These are phyloP conservation scores for Penicillium steckii DNA, from an alignment of 495 filamentous ascomycete genomes.

Conservation along the genomic window DNA sequence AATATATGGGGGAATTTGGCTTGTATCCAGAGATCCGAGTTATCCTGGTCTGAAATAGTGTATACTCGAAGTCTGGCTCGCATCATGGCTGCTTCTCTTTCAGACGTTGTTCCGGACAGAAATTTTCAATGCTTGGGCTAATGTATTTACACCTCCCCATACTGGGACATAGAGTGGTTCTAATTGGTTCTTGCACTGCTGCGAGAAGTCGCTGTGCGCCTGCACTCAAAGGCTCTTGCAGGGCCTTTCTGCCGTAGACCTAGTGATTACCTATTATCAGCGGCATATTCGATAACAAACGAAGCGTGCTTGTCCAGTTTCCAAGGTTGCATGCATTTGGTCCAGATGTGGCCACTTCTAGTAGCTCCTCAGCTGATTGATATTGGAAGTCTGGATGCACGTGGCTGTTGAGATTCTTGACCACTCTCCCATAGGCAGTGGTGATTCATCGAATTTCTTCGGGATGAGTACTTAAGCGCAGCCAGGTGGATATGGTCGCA, in stretches of 20 bases:
- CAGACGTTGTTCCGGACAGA: constrained; percentile 21
- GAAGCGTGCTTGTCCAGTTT: not conserved
- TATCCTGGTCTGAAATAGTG: constrained; percentile 48
- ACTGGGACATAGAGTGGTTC: constrained; percentile 6
- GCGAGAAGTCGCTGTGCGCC: not conserved
- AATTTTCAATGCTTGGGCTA: constrained; percentile 39
- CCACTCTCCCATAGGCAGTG: constrained; percentile 38
- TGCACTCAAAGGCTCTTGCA: not conserved
- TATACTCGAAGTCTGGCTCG: constrained; percentile 40
- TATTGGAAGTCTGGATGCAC: constrained; percentile 32
- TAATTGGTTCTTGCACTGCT: not conserved
- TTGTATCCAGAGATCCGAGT: constrained; percentile 44
- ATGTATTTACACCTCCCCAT: constrained; percentile 48
- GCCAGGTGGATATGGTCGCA: constrained; percentile 42
- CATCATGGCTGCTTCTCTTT: constrained; percentile 9
- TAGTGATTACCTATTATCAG: not conserved
- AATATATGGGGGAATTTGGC: constrained; percentile 40
- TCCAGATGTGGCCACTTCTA: constrained; percentile 29
- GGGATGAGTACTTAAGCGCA: constrained; percentile 29
- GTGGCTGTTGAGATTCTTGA: constrained; percentile 42
- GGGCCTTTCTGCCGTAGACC: not conserved
- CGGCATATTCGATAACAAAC: too few relatives aligned
- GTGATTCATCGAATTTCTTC: constrained; percentile 41
- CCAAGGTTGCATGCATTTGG: constrained; percentile 7
- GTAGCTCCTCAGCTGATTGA: constrained; percentile 30